Conservation (phyloP, 768 basidiomycete species). For the Rhizopogon vesiculosus region DNA sequence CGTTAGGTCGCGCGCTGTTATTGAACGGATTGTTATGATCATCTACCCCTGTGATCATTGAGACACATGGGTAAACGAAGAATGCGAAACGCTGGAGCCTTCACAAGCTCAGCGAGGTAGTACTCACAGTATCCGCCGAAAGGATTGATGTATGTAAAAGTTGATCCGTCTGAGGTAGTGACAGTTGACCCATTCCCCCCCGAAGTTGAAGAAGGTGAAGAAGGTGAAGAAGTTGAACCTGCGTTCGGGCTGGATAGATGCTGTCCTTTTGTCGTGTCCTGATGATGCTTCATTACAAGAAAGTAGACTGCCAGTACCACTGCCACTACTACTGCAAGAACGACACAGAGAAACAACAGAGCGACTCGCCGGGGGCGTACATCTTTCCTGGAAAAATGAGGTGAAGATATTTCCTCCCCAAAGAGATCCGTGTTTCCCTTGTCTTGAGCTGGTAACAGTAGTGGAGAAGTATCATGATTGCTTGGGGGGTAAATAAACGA, state of each 20-base stretch:
- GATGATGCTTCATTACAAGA: neutral
- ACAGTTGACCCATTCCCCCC: conserved; percentile 62
- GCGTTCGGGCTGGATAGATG: neutral
- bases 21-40: conserved; percentile 73
- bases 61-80: neutral
- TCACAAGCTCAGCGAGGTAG: neutral
- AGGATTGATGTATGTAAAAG: conserved; percentile 71
- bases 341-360: neutral
- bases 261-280: neutral
- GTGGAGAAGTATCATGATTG: neutral
- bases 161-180: conserved; percentile 60
- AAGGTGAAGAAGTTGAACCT: neutral
- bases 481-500: neutral
- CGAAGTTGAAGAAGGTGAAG: neutral
- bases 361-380: neutral
- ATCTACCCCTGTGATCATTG: conserved; percentile 44
- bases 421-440: neutral
- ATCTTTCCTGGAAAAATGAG: neutral
- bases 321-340: neutral
- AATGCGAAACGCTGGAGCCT: neutral
- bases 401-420: neutral
- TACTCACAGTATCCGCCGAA: conserved; percentile 71
- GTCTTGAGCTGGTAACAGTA: neutral
- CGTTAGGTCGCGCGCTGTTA: conserved; percentile 68
- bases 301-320: neutral